Percentiles rank a stretch among this genome's conserved stretches.
phyloP scores from a whole-genome alignment of 768 basidiomycete genomes.

The Phaeotremella skinneri region DNA sequence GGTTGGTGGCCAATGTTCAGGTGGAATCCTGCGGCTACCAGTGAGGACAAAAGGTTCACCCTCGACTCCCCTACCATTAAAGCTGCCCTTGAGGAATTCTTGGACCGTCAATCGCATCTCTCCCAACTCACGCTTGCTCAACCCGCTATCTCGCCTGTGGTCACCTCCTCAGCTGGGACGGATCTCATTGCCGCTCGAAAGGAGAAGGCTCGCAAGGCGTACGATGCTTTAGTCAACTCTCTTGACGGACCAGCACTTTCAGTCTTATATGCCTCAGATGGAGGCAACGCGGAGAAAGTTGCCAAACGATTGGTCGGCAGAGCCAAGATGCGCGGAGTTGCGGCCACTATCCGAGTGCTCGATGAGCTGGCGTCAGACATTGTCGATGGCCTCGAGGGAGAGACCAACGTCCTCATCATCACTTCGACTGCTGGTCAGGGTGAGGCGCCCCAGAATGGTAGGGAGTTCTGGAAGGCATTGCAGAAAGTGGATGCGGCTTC shows the following conservation, averaged over 20 bases:
- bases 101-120: constrained; percentile 93
- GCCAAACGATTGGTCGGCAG: constrained; percentile 82
- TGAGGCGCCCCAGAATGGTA: constrained; percentile 94
- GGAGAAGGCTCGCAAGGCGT: constrained; percentile 75
- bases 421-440: constrained; percentile 96
- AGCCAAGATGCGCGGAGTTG: constrained; percentile 78
- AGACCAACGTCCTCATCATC: constrained; percentile 75
- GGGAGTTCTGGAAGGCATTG: constrained; percentile 80
- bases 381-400: constrained; percentile 69
- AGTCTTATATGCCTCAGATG: constrained; percentile 91
- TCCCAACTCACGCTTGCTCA: constrained; percentile 79
- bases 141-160: constrained; percentile 74
- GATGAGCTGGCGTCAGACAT: constrained; percentile 64
- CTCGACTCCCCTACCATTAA: constrained; percentile 93
- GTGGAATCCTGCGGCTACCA: constrained; percentile 90
- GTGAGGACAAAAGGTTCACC: constrained; percentile 68
- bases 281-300: constrained; percentile 92
- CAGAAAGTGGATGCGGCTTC: constrained; percentile 52
- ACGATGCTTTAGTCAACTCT: constrained; percentile 74
- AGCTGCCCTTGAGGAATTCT: constrained; percentile 86
- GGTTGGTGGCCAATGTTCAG: constrained; percentile 98
- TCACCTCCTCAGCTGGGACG: constrained; percentile 80
- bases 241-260: constrained; percentile 86
- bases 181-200: constrained; percentile 78
- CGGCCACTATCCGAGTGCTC: constrained; percentile 69